Conservation (phyloP, 306 rosid species). For the Neltuma alba region DNA sequence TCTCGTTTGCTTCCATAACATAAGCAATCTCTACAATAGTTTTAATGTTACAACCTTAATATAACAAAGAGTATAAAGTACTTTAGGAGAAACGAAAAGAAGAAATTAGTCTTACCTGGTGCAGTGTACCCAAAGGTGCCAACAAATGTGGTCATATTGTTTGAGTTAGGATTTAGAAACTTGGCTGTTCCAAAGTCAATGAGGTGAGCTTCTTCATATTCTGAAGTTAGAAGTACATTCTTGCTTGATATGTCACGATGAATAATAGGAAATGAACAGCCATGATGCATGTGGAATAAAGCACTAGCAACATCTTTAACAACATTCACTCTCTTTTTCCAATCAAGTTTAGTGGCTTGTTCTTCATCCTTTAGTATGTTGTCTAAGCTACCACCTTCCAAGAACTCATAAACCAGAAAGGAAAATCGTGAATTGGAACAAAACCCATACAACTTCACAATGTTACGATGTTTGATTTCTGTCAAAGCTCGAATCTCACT, state of each 20-base stretch:
- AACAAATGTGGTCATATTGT: slow-evolving; percentile 14
- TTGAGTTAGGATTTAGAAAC: background rate
- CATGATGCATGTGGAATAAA: too few species aligned
- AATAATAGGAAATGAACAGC: too few species aligned
- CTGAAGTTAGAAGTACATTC: background rate
- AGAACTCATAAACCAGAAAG: too few species aligned
- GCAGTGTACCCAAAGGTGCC: slow-evolving; percentile 29
- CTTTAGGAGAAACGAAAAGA: background rate
- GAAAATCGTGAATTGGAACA: too few species aligned
- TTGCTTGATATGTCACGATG: background rate
- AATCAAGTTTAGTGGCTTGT: too few species aligned
- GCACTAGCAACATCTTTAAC: too few species aligned
- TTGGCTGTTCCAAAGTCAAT: background rate
- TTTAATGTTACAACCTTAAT: background rate
- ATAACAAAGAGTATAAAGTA: background rate
- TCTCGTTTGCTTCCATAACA: background rate
- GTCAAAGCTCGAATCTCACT: too few species aligned
- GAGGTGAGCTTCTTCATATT: background rate
- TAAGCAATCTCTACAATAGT: slow-evolving; percentile 4
- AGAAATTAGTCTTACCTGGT: slow-evolving; percentile 10
- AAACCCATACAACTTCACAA: too few species aligned
- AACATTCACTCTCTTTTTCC: too few species aligned
- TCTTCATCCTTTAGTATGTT: too few species aligned
- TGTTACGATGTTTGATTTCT: too few species aligned
- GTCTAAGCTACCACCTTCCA: too few species aligned